Evolutionary conservation across 257 asterid species (phyloP), one percentile per base, ranked within the genome.

Genomic region (Leonotis leonurus): DNA sequence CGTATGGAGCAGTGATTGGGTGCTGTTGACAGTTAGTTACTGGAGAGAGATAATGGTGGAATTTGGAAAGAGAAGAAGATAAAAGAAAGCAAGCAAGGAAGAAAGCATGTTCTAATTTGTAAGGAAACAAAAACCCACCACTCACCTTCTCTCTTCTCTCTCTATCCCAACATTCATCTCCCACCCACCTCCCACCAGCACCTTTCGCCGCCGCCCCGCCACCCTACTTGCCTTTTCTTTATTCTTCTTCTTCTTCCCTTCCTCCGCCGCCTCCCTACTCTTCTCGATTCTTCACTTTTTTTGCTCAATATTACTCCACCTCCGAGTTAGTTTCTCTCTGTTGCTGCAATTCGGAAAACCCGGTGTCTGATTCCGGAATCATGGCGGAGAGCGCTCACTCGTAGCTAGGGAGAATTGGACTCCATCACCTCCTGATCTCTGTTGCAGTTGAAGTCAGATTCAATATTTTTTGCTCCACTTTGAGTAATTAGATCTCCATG

Each of bases 161-260:
- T 39, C 22, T 8, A 67, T 36, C 14, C 24, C 14, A 54, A 65
- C 78, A 69, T 65, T 68, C 84, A 65, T 68, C 69, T 60, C 70
- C 78, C 72, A 64, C 73, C 77, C 73, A 62, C 77, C 51, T 52
- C 41, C 71, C 36, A 50, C 37, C 77, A 76, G 69, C 76, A 76
- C 77, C 77, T 75, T 75, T 72, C 75, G 75, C 79, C 75, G 61
- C 76, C 74, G 65, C 53, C 79, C 77, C 58, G 77, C 74, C 64
- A 43, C 74, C 73, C 75, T 60, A 63, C 68, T 68, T 72, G 60
- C 51, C 68, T 10, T 5, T 41, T 30, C 70, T 67, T 75, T 64
- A 65, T 68, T 67, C 59, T 50, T 36, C 67, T 75, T 64, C 62
- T 68, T 67, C 59, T 50, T 36, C 67, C 12, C 44, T 24, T 5